A percentile compares a stretch with the other conserved stretches of the same genome.
phyloP scores from a whole-genome alignment of 164 flowering plant genomes.

The Vitis rupestris region DNA sequence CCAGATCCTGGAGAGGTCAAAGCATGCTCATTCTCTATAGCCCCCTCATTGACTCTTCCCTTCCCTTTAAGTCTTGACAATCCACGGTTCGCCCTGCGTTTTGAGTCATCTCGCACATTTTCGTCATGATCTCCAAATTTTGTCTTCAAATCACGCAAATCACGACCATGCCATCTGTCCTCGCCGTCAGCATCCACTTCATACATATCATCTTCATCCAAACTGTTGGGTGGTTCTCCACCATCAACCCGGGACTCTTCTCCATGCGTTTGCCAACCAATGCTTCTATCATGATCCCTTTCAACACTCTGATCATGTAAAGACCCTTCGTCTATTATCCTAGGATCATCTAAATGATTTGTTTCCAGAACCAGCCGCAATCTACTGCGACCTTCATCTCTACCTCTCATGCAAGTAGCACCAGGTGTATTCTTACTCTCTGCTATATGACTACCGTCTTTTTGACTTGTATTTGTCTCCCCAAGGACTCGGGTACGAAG shows the following conservation, averaged over 20 bases:
- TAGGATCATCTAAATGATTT: slow-evolving; percentile 44
- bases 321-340: slow-evolving; percentile 40
- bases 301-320: slow-evolving; percentile 41
- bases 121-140: slow-evolving; percentile 59
- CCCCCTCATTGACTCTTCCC: slow-evolving; percentile 57
- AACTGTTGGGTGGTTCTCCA: slow-evolving; percentile 37
- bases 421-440: slow-evolving; percentile 51
- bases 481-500: slow-evolving; percentile 88
- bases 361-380: slow-evolving; percentile 53
- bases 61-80: slow-evolving; percentile 54
- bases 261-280: slow-evolving; percentile 29
- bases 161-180: slow-evolving; percentile 44
- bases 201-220: slow-evolving; percentile 38
- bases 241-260: slow-evolving; percentile 43
- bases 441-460: slow-evolving; percentile 38
- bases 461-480: slow-evolving; percentile 59
- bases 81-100: slow-evolving; percentile 56
- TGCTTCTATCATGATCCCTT: slow-evolving; percentile 50
- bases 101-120: slow-evolving; percentile 62
- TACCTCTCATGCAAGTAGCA: slow-evolving; percentile 37
- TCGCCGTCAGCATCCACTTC: slow-evolving; percentile 48
- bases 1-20: slow-evolving; percentile 65
- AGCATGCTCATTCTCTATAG: slow-evolving; percentile 49
- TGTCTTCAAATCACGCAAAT: slow-evolving; percentile 47
- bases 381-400: slow-evolving; percentile 71